These are phyloP conservation scores for Penicillium antarcticum DNA, from an alignment of 495 filamentous ascomycete species.

Conservation along the genomic window DNA sequence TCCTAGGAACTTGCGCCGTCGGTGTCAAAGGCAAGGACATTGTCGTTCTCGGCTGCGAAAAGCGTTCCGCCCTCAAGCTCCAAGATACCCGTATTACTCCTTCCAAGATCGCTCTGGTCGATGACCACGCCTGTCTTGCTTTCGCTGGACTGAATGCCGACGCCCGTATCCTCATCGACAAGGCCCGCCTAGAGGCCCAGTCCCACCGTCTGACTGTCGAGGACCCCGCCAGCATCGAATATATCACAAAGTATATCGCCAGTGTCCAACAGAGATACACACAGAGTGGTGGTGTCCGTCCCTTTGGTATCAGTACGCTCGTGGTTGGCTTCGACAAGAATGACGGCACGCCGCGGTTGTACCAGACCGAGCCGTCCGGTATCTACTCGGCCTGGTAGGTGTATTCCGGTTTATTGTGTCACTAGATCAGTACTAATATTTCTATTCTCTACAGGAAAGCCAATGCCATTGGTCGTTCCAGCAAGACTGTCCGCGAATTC, in stretches of 20 bases:
- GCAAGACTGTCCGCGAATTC: conserved; percentile 98
- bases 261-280: conserved; percentile 98
- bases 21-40: conserved; percentile 94
- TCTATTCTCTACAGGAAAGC: conserved; percentile 71
- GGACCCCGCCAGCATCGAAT: conserved; percentile 95
- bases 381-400: conserved; percentile 96
- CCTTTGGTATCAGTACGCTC: conserved; percentile 96
- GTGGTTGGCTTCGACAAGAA: conserved; percentile 96
- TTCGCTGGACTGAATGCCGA: conserved; percentile 97
- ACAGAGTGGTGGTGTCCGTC: conserved; percentile 93
- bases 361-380: conserved; percentile 96
- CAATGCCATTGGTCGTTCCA: conserved; percentile 95
- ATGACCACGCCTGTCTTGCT: conserved; percentile 92
- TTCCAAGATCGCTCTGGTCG: conserved; percentile 92
- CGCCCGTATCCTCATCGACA: conserved; percentile 95
- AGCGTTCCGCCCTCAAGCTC: conserved; percentile 97
- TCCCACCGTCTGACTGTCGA: conserved; percentile 97
- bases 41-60: conserved; percentile 96
- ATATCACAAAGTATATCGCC: conserved; percentile 98
- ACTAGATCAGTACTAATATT: conserved; percentile 7
- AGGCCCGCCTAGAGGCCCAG: conserved; percentile 93
- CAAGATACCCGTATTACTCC: conserved; percentile 99
- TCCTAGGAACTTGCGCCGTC: conserved; percentile 88
- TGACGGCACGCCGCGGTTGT: conserved; percentile 79
- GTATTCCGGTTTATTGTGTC: background rate